These are phyloP conservation scores for Trichocladium uniseriatum DNA, from an alignment of 495 filamentous ascomycete species.

Conservation along the genomic window DNA sequence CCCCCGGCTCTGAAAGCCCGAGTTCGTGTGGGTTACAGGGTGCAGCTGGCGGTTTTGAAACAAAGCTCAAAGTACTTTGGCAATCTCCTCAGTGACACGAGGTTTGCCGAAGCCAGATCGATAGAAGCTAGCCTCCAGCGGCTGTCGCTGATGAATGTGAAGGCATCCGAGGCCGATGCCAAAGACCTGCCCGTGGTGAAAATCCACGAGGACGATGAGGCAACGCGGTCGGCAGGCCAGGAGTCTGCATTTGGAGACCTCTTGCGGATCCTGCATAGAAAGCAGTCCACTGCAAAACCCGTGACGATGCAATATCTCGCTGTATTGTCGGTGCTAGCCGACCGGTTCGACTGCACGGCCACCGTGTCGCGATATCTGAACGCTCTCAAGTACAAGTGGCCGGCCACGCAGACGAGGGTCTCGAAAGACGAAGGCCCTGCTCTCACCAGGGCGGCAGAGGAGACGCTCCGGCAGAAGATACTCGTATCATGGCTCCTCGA, in stretches of 20 bases:
- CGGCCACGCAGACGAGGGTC: constrained; percentile 28
- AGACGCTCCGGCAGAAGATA: constrained; percentile 53
- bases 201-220: constrained; percentile 51
- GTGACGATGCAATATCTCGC: constrained; percentile 45
- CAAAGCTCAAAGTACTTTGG: constrained; percentile 51
- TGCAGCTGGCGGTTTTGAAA: constrained; percentile 30
- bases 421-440: constrained; percentile 32
- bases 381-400: constrained; percentile 40
- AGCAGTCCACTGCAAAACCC: constrained; percentile 28
- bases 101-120: constrained; percentile 43
- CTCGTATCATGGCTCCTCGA: constrained; percentile 52
- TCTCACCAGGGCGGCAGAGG: constrained; percentile 38
- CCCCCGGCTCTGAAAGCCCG: constrained; percentile 26
- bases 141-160: constrained; percentile 32
- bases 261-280: constrained; percentile 47
- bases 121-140: constrained; percentile 35
- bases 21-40: constrained; percentile 31
- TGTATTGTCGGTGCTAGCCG: constrained; percentile 56
- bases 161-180: constrained; percentile 37
- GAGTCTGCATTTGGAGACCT: constrained; percentile 47
- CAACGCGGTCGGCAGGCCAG: constrained; percentile 41
- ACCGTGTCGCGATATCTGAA: constrained; percentile 39
- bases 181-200: constrained; percentile 44
- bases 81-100: constrained; percentile 41
- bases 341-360: constrained; percentile 50